These are phyloP conservation scores for Parsonsia alboflavescens DNA, from an alignment of 257 asterid species.

Conservation along the genomic window DNA sequence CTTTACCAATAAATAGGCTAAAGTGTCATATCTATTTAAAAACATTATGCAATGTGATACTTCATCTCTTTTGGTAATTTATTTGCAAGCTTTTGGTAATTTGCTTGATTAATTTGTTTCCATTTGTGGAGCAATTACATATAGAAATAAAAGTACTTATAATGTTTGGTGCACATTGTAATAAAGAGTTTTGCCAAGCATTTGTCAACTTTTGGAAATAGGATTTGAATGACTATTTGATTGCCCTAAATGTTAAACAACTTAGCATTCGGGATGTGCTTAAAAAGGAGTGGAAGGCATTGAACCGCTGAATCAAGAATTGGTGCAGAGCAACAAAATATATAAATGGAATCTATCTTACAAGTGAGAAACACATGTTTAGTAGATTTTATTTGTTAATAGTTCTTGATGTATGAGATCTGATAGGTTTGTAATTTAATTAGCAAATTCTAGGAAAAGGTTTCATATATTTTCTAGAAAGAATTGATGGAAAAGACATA, in stretches of 20 bases:
- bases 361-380: constrained; percentile 57
- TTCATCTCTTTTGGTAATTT: too few species aligned
- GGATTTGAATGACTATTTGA: constrained; percentile 73
- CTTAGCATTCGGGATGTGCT: constrained; percentile 76
- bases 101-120: too few species aligned
- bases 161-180: constrained; percentile 74
- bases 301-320: constrained; percentile 69
- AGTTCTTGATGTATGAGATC: not conserved
- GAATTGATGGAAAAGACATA: not conserved
- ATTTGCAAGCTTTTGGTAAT: too few species aligned
- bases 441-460: not conserved
- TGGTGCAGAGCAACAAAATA: constrained; percentile 82
- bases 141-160: too few species aligned
- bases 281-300: constrained; percentile 74
- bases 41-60: too few species aligned
- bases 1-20: not conserved
- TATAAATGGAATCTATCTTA: constrained; percentile 68
- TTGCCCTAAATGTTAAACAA: constrained; percentile 66
- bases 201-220: constrained; percentile 60
- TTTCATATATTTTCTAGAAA: not conserved
- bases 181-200: constrained; percentile 71
- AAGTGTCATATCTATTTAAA: too few species aligned
- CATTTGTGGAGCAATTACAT: too few species aligned
- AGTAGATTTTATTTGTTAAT: too few species aligned
- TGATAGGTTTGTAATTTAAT: not conserved